Conservation (phyloP, 768 basidiomycete species). For the Fibroporia radiculosa region DNA sequence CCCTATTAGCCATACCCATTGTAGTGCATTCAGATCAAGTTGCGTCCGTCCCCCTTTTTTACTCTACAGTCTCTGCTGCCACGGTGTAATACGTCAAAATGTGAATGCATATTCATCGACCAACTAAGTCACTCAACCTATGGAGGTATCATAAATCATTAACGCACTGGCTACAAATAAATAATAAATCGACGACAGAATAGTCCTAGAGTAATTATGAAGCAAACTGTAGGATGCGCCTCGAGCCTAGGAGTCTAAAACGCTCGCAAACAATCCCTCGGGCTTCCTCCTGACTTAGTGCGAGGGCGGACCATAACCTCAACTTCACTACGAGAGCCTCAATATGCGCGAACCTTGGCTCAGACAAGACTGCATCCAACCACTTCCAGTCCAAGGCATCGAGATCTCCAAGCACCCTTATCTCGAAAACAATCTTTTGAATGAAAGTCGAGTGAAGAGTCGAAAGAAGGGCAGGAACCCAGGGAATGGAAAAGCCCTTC, state of each 20-base stretch:
- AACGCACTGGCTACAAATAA: too few relatives aligned
- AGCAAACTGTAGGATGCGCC: constrained; percentile 9
- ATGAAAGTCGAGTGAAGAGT: constrained; percentile 9
- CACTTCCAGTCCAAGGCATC: constrained; percentile 18
- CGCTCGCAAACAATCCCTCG: constrained; percentile 7
- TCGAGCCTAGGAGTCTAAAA: constrained; percentile 11
- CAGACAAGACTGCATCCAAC: constrained; percentile 8
- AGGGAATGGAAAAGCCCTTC: not conserved
- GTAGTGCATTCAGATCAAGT: constrained; percentile 1
- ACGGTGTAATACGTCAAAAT: too few relatives aligned
- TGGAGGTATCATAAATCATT: too few relatives aligned
- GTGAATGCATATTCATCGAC: too few relatives aligned
- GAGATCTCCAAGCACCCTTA: constrained; percentile 18
- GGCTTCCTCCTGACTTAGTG: constrained; percentile 8
- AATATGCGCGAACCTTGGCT: constrained; percentile 1
- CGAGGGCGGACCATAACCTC: constrained; percentile 16
- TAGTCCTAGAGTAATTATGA: not conserved
- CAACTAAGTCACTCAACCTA: too few relatives aligned
- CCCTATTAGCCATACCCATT: constrained; percentile 5
- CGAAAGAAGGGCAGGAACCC: constrained; percentile 9
- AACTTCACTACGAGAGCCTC: constrained; percentile 10
- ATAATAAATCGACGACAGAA: too few relatives aligned
- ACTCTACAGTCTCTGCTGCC: too few relatives aligned
- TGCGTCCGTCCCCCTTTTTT: too few relatives aligned
- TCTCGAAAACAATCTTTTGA: constrained; percentile 12